Evolutionary conservation across 2,329 filamentous ascomycete genomes (phyloP).

Genomic region (Piedraia hortae): DNA sequence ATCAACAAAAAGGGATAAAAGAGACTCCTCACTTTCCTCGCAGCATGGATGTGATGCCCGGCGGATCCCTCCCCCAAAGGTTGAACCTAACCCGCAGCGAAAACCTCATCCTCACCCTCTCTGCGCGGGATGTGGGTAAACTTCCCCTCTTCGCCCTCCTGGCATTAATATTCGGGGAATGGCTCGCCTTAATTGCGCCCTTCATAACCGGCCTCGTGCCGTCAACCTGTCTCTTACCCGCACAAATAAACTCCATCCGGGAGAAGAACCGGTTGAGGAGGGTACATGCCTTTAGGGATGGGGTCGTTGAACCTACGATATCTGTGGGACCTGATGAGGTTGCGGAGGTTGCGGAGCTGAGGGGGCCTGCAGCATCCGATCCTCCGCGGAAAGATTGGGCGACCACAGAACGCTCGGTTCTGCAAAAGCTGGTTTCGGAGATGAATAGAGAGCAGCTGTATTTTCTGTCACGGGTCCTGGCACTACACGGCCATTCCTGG

Average conservation of each 20-base stretch:
- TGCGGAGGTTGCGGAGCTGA: not conserved
- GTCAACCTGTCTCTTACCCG: conserved; percentile 55
- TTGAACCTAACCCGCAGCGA: too few species aligned
- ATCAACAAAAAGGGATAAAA: too few species aligned
- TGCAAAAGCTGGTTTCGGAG: conserved; percentile 1
- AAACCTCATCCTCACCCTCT: conserved; percentile 41
- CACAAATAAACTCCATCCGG: conserved; percentile 36
- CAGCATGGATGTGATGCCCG: too few species aligned
- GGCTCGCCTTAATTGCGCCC: conserved; percentile 55
- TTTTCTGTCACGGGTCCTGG: conserved; percentile 16
- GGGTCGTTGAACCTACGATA: conserved; percentile 43
- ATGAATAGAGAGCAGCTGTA: conserved; percentile 15
- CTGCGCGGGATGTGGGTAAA: conserved; percentile 43
- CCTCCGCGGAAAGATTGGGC: conserved; percentile 15
- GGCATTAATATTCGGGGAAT: conserved; percentile 55
- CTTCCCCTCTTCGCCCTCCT: conserved; percentile 54
- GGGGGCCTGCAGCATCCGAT: conserved; percentile 7
- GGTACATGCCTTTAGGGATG: conserved; percentile 19
- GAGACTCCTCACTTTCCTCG: too few species aligned
- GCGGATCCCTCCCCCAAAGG: too few species aligned
- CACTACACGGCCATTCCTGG: not conserved
- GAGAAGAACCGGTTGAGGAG: conserved; percentile 26
- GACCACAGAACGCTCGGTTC: conserved; percentile 1
- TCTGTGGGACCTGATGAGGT: conserved; percentile 16
- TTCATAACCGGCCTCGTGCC: conserved; percentile 47